Conservation (phyloP, 2,329 filamentous ascomycete genomes). For the Ophiostoma fasciatum region DNA sequence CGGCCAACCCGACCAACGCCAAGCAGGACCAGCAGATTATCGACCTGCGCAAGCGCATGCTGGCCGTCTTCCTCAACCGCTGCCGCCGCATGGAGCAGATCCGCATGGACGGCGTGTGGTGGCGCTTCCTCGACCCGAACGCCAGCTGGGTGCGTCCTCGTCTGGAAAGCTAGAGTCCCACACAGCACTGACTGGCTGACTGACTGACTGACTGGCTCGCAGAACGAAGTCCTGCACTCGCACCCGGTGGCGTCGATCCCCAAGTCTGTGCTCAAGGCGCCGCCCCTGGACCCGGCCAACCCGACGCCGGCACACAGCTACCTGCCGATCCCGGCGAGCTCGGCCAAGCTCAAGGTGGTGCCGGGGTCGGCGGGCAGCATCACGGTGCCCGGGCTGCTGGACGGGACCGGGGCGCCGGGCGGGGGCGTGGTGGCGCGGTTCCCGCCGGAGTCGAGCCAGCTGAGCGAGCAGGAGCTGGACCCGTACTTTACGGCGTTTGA, state of each 20-base stretch:
- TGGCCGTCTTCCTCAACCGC: conserved; percentile 86
- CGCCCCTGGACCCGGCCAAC: conserved; percentile 90
- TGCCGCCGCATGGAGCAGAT: conserved; percentile 89
- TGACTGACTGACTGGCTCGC: too few species aligned
- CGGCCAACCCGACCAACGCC: conserved; percentile 91
- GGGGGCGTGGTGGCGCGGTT: conserved; percentile 54
- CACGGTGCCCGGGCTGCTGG: neutral
- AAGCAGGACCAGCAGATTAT: conserved; percentile 97
- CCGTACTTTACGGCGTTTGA: conserved; percentile 95
- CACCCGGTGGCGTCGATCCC: conserved; percentile 83
- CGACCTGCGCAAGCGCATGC: conserved; percentile 89
- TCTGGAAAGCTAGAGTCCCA: too few species aligned
- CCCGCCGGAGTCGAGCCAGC: conserved; percentile 57
- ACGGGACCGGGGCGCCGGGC: too few species aligned
- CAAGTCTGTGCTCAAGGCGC: conserved; percentile 86
- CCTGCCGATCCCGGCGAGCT: conserved; percentile 71
- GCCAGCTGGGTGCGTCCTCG: conserved; percentile 71
- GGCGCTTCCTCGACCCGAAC: conserved; percentile 94
- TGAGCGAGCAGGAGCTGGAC: conserved; percentile 83
- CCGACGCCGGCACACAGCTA: conserved; percentile 75
- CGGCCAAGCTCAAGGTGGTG: conserved; percentile 72
- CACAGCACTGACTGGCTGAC: too few species aligned
- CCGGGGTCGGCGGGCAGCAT: conserved; percentile 21
- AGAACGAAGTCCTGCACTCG: conserved; percentile 92
- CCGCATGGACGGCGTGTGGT: conserved; percentile 86